Evolutionary conservation across 768 basidiomycete genomes (phyloP).

Genomic region (Xerocomellus intermedius): DNA sequence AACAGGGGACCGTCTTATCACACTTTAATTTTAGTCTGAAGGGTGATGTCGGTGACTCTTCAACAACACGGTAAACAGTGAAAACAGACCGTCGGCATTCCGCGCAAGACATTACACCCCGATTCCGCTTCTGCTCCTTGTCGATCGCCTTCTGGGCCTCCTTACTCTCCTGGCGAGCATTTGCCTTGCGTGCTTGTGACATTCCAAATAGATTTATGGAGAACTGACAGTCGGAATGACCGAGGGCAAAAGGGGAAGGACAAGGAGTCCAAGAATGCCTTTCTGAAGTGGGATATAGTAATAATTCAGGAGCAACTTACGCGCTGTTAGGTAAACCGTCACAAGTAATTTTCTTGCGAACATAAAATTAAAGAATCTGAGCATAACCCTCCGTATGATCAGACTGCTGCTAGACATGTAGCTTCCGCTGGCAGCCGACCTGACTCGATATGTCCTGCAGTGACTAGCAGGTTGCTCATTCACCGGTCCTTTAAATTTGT

Average conservation of each 20-base stretch:
- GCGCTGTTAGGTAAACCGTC: slow-evolving; percentile 13
- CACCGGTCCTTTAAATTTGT: neutral
- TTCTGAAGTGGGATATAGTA: slow-evolving; percentile 2
- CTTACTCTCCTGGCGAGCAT: slow-evolving; percentile 33
- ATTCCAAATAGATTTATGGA: slow-evolving; percentile 27
- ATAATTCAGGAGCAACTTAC: slow-evolving; percentile 3
- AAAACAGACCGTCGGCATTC: slow-evolving; percentile 57
- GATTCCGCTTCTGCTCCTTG: slow-evolving; percentile 63
- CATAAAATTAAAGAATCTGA: no score
- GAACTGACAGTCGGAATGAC: neutral
- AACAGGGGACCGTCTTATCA: slow-evolving; percentile 62
- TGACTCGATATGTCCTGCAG: neutral
- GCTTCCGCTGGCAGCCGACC: neutral
- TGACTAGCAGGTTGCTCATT: neutral
- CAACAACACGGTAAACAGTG: neutral
- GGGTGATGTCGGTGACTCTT: neutral
- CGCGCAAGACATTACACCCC: slow-evolving; percentile 54
- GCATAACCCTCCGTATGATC: neutral
- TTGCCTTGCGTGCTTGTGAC: slow-evolving; percentile 52
- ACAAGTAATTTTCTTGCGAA: neutral
- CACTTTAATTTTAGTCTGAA: slow-evolving; percentile 67
- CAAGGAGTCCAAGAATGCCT: neutral
- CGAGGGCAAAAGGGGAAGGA: neutral
- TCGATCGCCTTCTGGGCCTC: slow-evolving; percentile 52
- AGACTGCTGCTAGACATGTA: no score